phyloP scores from a whole-genome alignment of 2,329 filamentous ascomycete genomes.

The Pleoardoris graminearum region DNA sequence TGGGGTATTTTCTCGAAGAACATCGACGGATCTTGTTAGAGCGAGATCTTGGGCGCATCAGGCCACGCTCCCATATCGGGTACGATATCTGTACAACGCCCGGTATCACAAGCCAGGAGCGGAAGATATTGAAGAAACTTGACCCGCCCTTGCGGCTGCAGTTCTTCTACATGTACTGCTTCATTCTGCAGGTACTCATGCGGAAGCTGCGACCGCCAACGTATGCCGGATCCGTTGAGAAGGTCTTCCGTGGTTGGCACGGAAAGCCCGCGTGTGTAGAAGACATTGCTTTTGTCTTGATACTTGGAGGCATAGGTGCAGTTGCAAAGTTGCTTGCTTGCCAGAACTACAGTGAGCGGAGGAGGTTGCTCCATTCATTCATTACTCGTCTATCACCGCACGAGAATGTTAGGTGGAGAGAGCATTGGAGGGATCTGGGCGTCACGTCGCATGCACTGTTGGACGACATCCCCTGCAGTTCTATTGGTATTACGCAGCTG shows the following conservation, averaged over 20 bases:
- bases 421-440: conserved; percentile 41
- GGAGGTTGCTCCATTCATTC: conserved; percentile 37
- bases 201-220: conserved; percentile 37
- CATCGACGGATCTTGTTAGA: conserved; percentile 37
- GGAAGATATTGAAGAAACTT: conserved; percentile 34
- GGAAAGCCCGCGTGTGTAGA: conserved; percentile 38
- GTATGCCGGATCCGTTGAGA: conserved; percentile 34
- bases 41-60: conserved; percentile 39
- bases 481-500: conserved; percentile 42
- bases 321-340: conserved; percentile 41
- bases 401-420: conserved; percentile 39
- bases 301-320: conserved; percentile 41
- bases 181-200: conserved; percentile 40
- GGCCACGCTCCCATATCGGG: conserved; percentile 37
- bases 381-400: conserved; percentile 42
- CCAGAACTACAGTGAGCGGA: conserved; percentile 36
- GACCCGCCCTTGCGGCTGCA: conserved; percentile 40
- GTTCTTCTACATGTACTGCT: conserved; percentile 45
- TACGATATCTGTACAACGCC: conserved; percentile 41
- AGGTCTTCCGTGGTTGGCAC: conserved; percentile 38
- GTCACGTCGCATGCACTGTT: conserved; percentile 40
- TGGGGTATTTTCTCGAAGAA: conserved; percentile 44
- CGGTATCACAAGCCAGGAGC: conserved; percentile 32
- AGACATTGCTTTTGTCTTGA: conserved; percentile 42
- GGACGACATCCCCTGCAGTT: conserved; percentile 42